Conservation (phyloP, 1,284 basidiomycete species). For the Macrocystidia cucumis region DNA sequence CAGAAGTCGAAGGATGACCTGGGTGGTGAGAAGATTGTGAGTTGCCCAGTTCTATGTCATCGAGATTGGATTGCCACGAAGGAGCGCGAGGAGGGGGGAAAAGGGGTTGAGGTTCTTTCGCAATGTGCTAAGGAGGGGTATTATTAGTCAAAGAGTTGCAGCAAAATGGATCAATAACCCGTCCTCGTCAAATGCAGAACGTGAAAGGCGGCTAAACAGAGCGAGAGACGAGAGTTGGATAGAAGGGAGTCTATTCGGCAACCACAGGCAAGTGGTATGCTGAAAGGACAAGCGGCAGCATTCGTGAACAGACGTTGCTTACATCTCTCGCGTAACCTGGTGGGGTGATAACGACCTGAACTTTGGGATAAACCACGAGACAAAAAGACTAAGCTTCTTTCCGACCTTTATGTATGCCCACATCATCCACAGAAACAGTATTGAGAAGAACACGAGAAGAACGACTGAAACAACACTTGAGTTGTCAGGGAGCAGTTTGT, state of each 20-base stretch:
- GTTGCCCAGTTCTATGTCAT: constrained; percentile 6
- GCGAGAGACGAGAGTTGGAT: too few relatives aligned
- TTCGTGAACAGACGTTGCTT: constrained; percentile 16
- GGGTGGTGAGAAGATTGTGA: not conserved
- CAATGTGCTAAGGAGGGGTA: constrained; percentile 17
- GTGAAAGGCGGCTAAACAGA: not conserved
- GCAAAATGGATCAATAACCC: too few relatives aligned
- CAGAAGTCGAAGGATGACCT: constrained; percentile 2
- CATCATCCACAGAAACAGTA: constrained; percentile 60
- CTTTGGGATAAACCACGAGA: not conserved
- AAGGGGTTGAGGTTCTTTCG: constrained; percentile 18
- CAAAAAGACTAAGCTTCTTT: not conserved
- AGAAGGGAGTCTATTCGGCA: too few relatives aligned
- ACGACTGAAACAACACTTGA: constrained; percentile 34
- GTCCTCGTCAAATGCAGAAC: not conserved
- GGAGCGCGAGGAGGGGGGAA: constrained; percentile 13
- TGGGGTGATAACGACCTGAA: constrained; percentile 52
- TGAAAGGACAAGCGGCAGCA: too few relatives aligned
- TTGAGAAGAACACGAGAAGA: constrained; percentile 46
- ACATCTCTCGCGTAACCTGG: constrained; percentile 69
- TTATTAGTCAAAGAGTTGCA: too few relatives aligned
- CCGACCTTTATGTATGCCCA: constrained; percentile 67
- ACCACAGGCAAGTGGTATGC: too few relatives aligned
- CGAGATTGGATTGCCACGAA: constrained; percentile 14
- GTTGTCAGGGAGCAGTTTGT: not conserved